phyloP scores from a whole-genome alignment of 108 stramenopile species.

The Cyclotella sp. region DNA sequence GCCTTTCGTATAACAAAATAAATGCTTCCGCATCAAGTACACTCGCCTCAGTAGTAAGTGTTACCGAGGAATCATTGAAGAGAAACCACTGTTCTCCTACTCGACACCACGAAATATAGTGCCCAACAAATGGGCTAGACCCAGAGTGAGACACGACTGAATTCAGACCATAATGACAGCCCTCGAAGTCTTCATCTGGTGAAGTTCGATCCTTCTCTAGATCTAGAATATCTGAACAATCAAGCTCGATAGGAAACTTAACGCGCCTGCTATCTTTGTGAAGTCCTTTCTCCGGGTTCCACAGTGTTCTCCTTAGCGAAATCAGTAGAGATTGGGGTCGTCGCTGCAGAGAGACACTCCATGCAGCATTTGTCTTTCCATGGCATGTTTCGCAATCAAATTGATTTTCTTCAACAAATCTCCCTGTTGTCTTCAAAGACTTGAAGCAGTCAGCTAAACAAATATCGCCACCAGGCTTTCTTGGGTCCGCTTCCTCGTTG shows the following conservation, averaged over 20 bases:
- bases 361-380: constrained; percentile 40
- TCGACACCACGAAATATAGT: constrained; percentile 41
- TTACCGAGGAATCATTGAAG: constrained; percentile 56
- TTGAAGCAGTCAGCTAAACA: constrained; percentile 46
- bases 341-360: constrained; percentile 42
- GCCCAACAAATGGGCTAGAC: constrained; percentile 49
- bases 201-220: constrained; percentile 19
- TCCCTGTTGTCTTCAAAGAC: constrained; percentile 29
- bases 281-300: constrained; percentile 45
- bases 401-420: constrained; percentile 38
- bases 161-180: constrained; percentile 43
- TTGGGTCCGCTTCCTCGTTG: neutral
- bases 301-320: constrained; percentile 46
- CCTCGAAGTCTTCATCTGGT: constrained; percentile 50
- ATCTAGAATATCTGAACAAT: constrained; percentile 42
- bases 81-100: constrained; percentile 41
- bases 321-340: constrained; percentile 53
- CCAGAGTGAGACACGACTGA: constrained; percentile 48
- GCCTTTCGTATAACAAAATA: constrained; percentile 52
- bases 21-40: constrained; percentile 52
- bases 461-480: constrained; percentile 9
- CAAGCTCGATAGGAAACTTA: constrained; percentile 50
- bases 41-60: constrained; percentile 19
- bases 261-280: constrained; percentile 52
- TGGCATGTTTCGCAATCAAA: constrained; percentile 52